Evolutionary conservation across 2,329 filamentous ascomycete genomes (phyloP).

Genomic region (Sphaerulina vaccinii): DNA sequence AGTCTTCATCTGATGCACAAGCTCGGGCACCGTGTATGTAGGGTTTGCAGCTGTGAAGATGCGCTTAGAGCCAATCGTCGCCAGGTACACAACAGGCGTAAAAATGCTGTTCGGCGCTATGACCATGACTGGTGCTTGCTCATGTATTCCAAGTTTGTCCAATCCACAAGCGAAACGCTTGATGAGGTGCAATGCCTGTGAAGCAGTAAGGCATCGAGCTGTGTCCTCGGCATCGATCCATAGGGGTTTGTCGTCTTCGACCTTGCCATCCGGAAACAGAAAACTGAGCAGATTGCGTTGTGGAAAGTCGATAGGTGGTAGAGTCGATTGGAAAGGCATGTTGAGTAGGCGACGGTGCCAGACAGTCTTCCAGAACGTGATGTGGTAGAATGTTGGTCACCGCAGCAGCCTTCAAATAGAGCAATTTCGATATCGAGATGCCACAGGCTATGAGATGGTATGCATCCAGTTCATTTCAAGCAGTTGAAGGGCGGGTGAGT

Average conservation of each 20-base stretch:
- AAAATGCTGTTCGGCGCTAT: slow-evolving; percentile 42
- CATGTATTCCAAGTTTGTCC: slow-evolving; percentile 22
- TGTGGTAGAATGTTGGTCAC: no score
- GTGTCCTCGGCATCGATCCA: slow-evolving; percentile 15
- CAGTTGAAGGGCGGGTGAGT: no score
- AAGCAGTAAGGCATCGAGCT: slow-evolving; percentile 1
- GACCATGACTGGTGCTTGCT: slow-evolving; percentile 70
- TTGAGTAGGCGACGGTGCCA: no score
- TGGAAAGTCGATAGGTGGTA: slow-evolving; percentile 5
- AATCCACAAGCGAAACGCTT: slow-evolving; percentile 69
- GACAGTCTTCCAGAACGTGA: no score
- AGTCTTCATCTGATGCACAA: slow-evolving; percentile 73
- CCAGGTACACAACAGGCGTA: slow-evolving; percentile 60
- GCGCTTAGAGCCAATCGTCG: slow-evolving; percentile 61
- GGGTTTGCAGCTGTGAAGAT: slow-evolving; percentile 77
- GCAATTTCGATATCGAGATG: no score
- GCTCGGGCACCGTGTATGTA: slow-evolving; percentile 65
- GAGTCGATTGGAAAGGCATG: slow-evolving; percentile 11
- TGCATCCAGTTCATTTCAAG: no score
- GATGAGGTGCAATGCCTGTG: slow-evolving; percentile 38
- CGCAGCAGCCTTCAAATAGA: no score
- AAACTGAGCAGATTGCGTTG: slow-evolving; percentile 15
- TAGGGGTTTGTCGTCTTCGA: slow-evolving; percentile 7
- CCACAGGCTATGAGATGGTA: no score
- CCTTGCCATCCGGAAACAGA: slow-evolving; percentile 9